These are phyloP conservation scores for Ustilago nuda DNA, from an alignment of 1,284 basidiomycete genomes.

Conservation along the genomic window DNA sequence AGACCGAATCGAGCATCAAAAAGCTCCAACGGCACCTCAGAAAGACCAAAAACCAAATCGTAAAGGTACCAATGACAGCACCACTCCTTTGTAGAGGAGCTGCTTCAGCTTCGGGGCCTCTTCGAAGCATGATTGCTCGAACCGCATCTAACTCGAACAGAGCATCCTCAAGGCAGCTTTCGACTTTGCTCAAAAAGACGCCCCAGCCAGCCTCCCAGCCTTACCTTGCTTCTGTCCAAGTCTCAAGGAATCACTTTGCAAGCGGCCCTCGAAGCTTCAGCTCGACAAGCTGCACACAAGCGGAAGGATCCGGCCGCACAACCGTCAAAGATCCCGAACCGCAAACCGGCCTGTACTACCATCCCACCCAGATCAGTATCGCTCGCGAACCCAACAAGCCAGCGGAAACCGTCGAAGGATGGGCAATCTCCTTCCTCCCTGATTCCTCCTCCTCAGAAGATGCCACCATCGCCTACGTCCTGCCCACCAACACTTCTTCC, in stretches of 20 bases:
- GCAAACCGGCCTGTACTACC: constrained; percentile 58
- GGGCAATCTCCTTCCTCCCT: constrained; percentile 54
- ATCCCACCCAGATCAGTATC: constrained; percentile 45
- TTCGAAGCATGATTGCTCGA: not conserved
- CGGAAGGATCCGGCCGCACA: constrained; percentile 19
- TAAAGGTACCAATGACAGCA: not conserved
- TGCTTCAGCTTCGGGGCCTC: not conserved
- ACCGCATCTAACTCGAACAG: not conserved
- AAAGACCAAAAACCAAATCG: not conserved
- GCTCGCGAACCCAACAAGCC: constrained; percentile 18
- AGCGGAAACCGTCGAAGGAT: constrained; percentile 25
- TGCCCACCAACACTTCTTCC: constrained; percentile 26
- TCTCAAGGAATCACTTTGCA: not conserved
- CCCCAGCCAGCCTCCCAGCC: not conserved
- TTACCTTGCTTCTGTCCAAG: not conserved
- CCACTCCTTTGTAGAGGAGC: not conserved
- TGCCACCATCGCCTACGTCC: constrained; percentile 43
- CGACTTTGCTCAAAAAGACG: not conserved
- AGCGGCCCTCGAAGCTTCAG: constrained; percentile 13
- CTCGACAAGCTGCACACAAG: not conserved
- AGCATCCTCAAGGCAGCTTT: not conserved
- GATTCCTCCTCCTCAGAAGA: constrained; percentile 22
- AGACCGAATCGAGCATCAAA: not conserved
- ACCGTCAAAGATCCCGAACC: constrained; percentile 45
- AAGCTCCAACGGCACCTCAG: not conserved